Base-by-base conservation (phyloP, 768 basidiomycete species). In the Mycena crocata region DNA sequence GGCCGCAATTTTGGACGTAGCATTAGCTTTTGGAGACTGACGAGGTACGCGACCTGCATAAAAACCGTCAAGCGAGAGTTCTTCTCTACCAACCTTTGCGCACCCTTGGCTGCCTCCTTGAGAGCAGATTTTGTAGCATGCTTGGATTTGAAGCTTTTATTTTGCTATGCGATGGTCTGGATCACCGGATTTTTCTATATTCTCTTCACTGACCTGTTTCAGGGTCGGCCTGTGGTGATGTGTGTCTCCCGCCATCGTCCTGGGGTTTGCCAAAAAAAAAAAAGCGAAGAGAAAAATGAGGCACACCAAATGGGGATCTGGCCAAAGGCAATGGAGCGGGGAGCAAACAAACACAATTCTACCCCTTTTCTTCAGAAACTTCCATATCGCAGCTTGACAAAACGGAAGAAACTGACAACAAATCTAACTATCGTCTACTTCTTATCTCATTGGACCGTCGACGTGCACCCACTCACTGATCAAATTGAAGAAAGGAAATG, bases 61-160 rank as follows among this genome's bases (percentile, higher is more conserved):
- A 2, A 60, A n/a, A 13, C 7, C 23, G 34, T 61, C 28, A n/a
- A 69, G 48, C 30, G 35, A 28, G 32, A 13, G 52, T 32, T 40
- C 19, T 34, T 45, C 30, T 31, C 32, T 40, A 28, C 55, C 40
- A 40, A 32, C 30, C 32, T 23, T 15, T 50, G 56, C 73, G 37
- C 46, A 90, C 95, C 96, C 84, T 97, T 97, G 34, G 94, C 90
- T 45, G 87, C 86, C 48, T 94, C 93, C 78, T 93, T 95, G 40
- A 98, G 73, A 0, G 92, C 84, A 1, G 92, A 89, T 80, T 98
- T 98, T 15, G 93, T 88, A 2, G 95, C 87, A 83, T 96, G 93
- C 76, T 90, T 93, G 2, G 94, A 94, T 80, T 98, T 98, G 85
- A 93, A 98, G 2, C 86, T 71, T 78, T 99, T 99, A 80, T 99